Evolutionary conservation across 176 grass and related monocot species (phyloP).

Genomic region (Cenchrus fungigraminus): DNA sequence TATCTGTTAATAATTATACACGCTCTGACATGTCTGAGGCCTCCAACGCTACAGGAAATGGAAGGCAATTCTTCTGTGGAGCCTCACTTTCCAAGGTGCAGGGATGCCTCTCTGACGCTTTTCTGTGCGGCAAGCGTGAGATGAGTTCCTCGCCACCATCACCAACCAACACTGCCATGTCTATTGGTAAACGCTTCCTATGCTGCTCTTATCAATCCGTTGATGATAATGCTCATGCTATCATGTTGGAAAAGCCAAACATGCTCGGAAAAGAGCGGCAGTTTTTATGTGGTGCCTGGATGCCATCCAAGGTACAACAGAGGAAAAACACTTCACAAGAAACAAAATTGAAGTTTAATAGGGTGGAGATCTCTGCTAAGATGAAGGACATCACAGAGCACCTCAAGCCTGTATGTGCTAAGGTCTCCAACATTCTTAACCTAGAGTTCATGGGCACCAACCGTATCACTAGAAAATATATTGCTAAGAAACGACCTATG

Average conservation of each 20-base stretch:
- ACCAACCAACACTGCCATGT: background rate
- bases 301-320: background rate
- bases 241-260: background rate
- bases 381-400: background rate
- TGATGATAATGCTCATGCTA: background rate
- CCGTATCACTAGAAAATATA: background rate
- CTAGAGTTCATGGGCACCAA: background rate
- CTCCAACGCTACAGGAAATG: background rate
- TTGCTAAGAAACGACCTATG: background rate
- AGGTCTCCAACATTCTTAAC: constrained; percentile 18
- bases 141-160: background rate
- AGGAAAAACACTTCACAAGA: background rate
- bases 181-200: background rate
- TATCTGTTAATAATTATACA: too few species aligned
- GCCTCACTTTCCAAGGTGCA: background rate
- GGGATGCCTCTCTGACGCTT: background rate
- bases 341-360: background rate
- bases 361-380: background rate
- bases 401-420: background rate
- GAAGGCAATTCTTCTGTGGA: background rate
- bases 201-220: background rate
- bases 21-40: background rate
- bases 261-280: too few species aligned
- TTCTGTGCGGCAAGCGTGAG: background rate
- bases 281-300: background rate